phyloP scores from a whole-genome alignment of 257 asterid genomes.

The Solanum dulcamara region DNA sequence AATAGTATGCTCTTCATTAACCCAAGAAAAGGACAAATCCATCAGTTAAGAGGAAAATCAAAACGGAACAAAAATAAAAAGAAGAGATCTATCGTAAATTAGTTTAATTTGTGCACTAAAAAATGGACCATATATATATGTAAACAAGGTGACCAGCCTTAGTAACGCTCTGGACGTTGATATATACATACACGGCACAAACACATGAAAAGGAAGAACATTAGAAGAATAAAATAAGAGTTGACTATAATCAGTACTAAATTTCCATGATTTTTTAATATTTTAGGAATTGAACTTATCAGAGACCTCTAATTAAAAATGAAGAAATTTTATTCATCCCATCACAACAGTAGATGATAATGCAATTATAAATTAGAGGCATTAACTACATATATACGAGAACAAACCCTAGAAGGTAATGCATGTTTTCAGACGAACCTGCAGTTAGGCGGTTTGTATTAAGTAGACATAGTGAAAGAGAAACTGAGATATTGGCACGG shows the following conservation, averaged over 20 bases:
- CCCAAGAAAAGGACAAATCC: background rate
- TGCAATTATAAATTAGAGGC: background rate
- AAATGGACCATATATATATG: background rate
- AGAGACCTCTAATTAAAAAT: background rate
- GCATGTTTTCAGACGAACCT: background rate
- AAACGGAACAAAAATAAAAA: background rate
- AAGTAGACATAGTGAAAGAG: background rate
- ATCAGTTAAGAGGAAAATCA: background rate
- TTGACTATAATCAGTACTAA: background rate
- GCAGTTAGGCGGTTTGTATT: background rate
- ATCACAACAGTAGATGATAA: background rate
- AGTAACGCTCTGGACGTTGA: background rate
- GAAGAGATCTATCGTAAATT: too few species aligned
- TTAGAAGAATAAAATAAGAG: background rate
- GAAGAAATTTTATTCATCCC: background rate
- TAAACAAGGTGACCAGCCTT: background rate
- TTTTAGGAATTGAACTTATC: background rate
- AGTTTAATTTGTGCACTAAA: background rate
- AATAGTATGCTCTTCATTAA: background rate
- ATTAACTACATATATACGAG: background rate
- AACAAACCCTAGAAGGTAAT: background rate
- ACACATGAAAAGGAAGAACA: background rate
- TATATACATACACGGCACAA: background rate
- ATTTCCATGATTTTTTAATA: background rate
- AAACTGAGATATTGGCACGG: slow-evolving; percentile 45